Conservation (phyloP, 768 basidiomycete species). For the Hypsizygus marmoreus region DNA sequence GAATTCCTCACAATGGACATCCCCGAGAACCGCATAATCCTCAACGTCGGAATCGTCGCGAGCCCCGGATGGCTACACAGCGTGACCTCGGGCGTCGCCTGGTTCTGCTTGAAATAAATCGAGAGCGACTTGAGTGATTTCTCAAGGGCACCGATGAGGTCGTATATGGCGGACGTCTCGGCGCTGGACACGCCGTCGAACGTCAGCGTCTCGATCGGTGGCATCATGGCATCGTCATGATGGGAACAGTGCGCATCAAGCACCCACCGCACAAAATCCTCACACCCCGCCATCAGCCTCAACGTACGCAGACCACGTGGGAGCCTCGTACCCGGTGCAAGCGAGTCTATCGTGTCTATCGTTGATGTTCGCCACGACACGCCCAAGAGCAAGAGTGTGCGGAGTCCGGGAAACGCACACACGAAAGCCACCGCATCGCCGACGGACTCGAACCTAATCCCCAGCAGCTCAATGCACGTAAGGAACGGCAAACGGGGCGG, state of each 20-base stretch:
- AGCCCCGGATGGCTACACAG: background rate
- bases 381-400: background rate
- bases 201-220: background rate
- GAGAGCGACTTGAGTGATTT: background rate
- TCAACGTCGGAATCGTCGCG: no score
- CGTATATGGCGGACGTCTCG: background rate
- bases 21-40: no score
- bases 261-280: background rate
- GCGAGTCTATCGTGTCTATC: no score
- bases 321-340: background rate
- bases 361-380: constrained; percentile 1
- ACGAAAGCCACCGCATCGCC: background rate
- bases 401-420: background rate
- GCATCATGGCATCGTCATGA: background rate
- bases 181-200: background rate
- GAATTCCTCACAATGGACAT: no score
- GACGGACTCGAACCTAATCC: background rate
- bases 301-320: background rate
- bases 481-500: background rate
- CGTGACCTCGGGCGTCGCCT: background rate
- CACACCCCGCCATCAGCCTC: background rate
- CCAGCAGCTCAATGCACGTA: background rate
- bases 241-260: background rate
- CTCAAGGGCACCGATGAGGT: background rate
- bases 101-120: constrained; percentile 1